A percentile compares a stretch with the other conserved stretches of the same genome.
Conservation (phyloP, 2,329 filamentous ascomycete genomes). For the Penicillium oxalicum region DNA sequence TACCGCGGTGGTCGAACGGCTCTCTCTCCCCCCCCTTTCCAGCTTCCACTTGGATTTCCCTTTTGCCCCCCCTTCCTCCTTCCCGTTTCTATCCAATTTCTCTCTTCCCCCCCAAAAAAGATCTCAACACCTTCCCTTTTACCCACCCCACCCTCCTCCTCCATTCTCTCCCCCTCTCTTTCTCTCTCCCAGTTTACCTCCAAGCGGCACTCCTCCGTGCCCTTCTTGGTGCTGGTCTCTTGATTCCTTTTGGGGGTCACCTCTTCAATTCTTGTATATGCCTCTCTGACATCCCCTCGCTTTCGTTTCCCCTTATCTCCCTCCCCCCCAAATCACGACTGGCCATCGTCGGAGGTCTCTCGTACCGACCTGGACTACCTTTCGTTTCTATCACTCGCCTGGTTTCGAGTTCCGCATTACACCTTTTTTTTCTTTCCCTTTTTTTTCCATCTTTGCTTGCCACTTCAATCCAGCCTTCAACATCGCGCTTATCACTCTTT, state of each 20-base stretch:
- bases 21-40: no score
- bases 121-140: constrained; percentile 7
- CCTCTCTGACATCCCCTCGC: constrained; percentile 23
- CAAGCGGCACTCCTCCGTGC: constrained; percentile 27
- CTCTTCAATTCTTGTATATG: constrained; percentile 26
- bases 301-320: not conserved
- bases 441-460: no score
- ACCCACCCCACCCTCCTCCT: constrained; percentile 16
- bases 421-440: constrained; percentile 8
- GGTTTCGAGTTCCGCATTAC: constrained; percentile 16
- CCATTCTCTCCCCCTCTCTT: constrained; percentile 9
- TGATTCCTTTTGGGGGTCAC: constrained; percentile 14
- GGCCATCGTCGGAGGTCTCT: constrained; percentile 20
- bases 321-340: constrained; percentile 15
- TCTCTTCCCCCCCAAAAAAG: no score
- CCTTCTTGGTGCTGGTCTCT: constrained; percentile 24
- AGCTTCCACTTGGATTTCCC: no score
- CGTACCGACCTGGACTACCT: constrained; percentile 19
- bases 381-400: constrained; percentile 22
- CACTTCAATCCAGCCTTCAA: constrained; percentile 7
- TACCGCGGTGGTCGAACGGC: no score
- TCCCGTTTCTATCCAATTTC: no score
- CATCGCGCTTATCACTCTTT: constrained; percentile 21
- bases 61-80: no score
- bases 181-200: constrained; percentile 13